phyloP scores from a whole-genome alignment of 2,329 filamentous ascomycete genomes.

The Calonectria multiphialidica region DNA sequence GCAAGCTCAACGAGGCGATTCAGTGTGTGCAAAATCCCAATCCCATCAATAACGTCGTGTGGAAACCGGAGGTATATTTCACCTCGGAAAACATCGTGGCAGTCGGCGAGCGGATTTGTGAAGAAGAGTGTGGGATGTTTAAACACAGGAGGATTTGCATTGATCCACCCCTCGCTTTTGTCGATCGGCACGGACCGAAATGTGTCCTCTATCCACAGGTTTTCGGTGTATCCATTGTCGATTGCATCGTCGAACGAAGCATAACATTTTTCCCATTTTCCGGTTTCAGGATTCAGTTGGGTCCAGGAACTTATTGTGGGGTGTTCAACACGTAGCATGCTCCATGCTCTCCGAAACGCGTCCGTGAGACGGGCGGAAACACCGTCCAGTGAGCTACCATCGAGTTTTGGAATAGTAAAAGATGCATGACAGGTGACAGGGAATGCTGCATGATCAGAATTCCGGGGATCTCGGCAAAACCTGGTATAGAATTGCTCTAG shows the following conservation, averaged over 20 bases:
- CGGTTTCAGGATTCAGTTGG: neutral
- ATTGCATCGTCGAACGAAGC: neutral
- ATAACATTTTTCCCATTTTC: neutral
- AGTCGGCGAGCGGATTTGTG: neutral
- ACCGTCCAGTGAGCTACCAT: neutral
- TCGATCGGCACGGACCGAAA: neutral
- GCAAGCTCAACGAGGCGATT: neutral
- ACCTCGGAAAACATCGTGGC: neutral
- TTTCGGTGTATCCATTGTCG: neutral
- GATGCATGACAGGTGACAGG: conserved; percentile 4
- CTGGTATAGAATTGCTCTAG: conserved; percentile 8
- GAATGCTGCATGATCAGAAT: neutral
- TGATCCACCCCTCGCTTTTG: neutral
- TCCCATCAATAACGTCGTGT: conserved; percentile 2
- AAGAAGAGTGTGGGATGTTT: neutral
- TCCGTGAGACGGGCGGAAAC: neutral
- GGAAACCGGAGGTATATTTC: neutral
- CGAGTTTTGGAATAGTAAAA: neutral
- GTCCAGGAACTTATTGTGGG: conserved; percentile 5
- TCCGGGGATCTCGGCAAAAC: neutral
- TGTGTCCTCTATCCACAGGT: neutral
- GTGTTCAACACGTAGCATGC: neutral
- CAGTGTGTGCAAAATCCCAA: neutral
- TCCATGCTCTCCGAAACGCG: neutral
- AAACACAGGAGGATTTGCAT: neutral